Conservation (phyloP, 2,329 filamentous ascomycete genomes). For the Penicillium sumatraense region DNA sequence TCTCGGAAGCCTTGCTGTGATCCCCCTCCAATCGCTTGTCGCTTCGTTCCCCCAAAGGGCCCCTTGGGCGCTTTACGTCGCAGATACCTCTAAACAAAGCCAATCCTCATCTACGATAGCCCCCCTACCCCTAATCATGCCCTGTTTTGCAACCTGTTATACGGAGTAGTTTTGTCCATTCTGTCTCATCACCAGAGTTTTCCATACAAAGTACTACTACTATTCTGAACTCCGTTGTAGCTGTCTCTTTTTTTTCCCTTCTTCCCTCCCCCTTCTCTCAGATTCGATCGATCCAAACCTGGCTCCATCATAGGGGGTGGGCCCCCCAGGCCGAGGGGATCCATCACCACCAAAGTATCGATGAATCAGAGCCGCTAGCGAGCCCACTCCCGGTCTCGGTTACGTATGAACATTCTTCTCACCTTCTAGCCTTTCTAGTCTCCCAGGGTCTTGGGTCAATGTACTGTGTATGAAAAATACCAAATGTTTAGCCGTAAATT, state of each 20-base stretch:
- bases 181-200: not conserved
- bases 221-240: not conserved
- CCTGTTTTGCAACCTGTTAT: not conserved
- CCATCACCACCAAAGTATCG: constrained; percentile 11
- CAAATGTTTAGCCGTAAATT: constrained; percentile 6
- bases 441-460: constrained; percentile 20
- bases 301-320: constrained; percentile 33
- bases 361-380: constrained; percentile 14
- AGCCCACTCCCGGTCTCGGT: constrained; percentile 24
- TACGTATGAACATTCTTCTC: constrained; percentile 34
- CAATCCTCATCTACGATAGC: constrained; percentile 12
- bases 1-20: constrained; percentile 20
- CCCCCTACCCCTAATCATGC: not conserved
- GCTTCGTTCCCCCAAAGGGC: not conserved
- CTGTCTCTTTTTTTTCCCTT: not conserved
- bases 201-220: not conserved
- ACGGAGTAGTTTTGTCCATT: not conserved
- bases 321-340: constrained; percentile 3
- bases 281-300: constrained; percentile 4
- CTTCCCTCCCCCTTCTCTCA: not conserved
- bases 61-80: constrained; percentile 9
- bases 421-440: constrained; percentile 29
- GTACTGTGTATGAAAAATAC: not conserved
- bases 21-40: constrained; percentile 12
- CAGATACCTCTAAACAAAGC: constrained; percentile 15